These are phyloP conservation scores for Rheum nobile DNA, from an alignment of 148 eudicot species.

Conservation along the genomic window DNA sequence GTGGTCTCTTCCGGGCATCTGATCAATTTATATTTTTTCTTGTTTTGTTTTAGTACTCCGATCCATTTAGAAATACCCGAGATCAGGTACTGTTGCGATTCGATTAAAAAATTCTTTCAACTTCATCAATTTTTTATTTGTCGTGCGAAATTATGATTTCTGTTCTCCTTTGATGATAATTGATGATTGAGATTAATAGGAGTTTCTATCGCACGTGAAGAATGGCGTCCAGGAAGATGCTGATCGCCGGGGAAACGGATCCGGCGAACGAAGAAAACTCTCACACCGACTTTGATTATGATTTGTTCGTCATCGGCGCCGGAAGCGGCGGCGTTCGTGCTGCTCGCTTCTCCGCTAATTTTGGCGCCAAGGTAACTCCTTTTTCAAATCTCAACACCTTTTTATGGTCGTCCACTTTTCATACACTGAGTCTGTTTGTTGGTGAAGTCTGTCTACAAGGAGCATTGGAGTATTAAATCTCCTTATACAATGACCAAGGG, in stretches of 20 bases:
- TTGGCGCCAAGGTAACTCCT: slow-evolving; percentile 71
- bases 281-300: slow-evolving; percentile 52
- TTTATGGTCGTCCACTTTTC: background rate
- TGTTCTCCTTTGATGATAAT: background rate
- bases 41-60: background rate
- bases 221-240: slow-evolving; percentile 61
- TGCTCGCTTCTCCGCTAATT: slow-evolving; percentile 71
- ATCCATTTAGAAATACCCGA: background rate
- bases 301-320: slow-evolving; percentile 93
- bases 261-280: slow-evolving; percentile 13
- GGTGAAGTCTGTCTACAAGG: too few species aligned
- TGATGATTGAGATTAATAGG: background rate
- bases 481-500: too few species aligned
- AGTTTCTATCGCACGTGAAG: background rate
- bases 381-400: background rate
- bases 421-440: background rate
- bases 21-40: background rate
- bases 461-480: too few species aligned
- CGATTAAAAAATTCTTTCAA: background rate
- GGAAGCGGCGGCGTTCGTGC: slow-evolving; percentile 99
- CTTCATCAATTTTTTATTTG: background rate
- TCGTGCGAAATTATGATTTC: background rate
- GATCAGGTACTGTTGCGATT: background rate
- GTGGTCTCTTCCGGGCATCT: background rate
- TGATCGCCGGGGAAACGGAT: slow-evolving; percentile 46